Evolutionary conservation across 495 filamentous ascomycete genomes (phyloP).

Genomic region (Neurospora sp.): DNA sequence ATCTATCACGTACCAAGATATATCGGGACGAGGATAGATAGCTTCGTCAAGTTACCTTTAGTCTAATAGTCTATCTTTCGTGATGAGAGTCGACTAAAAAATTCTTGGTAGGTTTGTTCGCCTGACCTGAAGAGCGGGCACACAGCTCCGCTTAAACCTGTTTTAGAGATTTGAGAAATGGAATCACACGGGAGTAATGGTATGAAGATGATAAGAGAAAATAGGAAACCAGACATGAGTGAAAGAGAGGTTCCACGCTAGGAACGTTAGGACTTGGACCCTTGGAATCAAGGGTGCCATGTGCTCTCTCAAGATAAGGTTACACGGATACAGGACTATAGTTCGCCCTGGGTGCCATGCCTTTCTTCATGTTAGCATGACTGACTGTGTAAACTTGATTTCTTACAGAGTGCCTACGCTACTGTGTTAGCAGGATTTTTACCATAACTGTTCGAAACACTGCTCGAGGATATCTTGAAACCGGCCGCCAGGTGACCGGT

Average conservation of each 20-base stretch:
- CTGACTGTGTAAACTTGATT: neutral
- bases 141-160: neutral
- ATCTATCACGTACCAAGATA: neutral
- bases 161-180: neutral
- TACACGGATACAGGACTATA: neutral
- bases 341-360: neutral
- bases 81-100: neutral
- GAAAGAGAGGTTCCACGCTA: neutral
- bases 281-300: neutral
- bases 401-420: neutral
- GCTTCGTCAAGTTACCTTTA: neutral
- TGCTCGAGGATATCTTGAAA: neutral
- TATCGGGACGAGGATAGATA: neutral
- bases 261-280: neutral
- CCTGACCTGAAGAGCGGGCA: neutral
- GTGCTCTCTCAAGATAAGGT: neutral
- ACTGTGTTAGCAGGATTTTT: neutral
- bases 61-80: neutral
- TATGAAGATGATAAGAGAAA: neutral
- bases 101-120: neutral
- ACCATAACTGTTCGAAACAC: neutral
- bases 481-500: neutral
- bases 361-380: neutral
- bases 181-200: neutral
- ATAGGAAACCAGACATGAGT: neutral